phyloP scores from a whole-genome alignment of 1,139 yeast species.

The Groenewaldozyma auringiensis region DNA sequence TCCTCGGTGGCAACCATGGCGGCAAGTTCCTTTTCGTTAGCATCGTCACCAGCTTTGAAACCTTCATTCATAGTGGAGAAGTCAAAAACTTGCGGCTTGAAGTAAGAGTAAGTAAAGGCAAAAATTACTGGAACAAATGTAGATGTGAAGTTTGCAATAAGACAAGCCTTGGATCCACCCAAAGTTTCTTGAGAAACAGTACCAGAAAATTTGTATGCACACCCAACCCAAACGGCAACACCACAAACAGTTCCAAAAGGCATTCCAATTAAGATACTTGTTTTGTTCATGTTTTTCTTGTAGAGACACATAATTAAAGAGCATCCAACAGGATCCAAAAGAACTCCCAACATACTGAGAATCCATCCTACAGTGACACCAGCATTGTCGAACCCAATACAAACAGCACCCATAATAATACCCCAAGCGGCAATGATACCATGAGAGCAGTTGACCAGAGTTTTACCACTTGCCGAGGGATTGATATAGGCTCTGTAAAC shows the following conservation, averaged over 20 bases:
- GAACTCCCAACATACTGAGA: slow-evolving; percentile 68
- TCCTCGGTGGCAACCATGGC: slow-evolving; percentile 8
- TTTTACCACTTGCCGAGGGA: slow-evolving; percentile 66
- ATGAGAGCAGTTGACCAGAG: slow-evolving; percentile 60
- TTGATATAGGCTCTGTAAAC: slow-evolving; percentile 68
- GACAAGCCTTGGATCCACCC: slow-evolving; percentile 70
- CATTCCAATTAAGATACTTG: slow-evolving; percentile 37
- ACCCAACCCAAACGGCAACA: slow-evolving; percentile 41
- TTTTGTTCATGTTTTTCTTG: slow-evolving; percentile 52
- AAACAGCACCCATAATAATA: slow-evolving; percentile 66
- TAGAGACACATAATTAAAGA: slow-evolving; percentile 65
- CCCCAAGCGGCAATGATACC: slow-evolving; percentile 54
- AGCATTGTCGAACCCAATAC: slow-evolving; percentile 71
- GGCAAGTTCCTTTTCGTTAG: slow-evolving; percentile 10
- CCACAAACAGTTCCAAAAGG: slow-evolving; percentile 41
- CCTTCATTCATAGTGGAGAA: slow-evolving; percentile 55
- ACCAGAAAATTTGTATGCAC: slow-evolving; percentile 25
- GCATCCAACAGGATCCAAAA: slow-evolving; percentile 73
- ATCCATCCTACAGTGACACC: slow-evolving; percentile 78
- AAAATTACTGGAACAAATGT: slow-evolving; percentile 59
- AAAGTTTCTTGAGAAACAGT: slow-evolving; percentile 45
- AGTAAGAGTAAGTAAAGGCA: slow-evolving; percentile 47
- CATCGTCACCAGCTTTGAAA: slow-evolving; percentile 50
- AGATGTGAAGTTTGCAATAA: slow-evolving; percentile 76
- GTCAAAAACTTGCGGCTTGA: slow-evolving; percentile 65